Conservation (phyloP, 352 stramenopile species). For the Phytophthora tubulina region DNA sequence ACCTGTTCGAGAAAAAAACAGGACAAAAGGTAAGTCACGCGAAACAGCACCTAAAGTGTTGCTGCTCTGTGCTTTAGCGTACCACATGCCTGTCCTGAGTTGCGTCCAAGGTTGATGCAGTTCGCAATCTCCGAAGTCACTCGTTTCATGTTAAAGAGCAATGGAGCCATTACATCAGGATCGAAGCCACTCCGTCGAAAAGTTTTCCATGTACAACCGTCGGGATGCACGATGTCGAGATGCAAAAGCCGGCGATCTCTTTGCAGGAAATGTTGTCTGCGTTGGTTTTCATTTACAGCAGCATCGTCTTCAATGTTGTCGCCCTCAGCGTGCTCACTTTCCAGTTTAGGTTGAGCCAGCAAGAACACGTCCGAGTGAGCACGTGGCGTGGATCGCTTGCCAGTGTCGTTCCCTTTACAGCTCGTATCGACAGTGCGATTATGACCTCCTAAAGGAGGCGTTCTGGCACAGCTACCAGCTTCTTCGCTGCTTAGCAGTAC, state of each 20-base stretch:
- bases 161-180: constrained; percentile 49
- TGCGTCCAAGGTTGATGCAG: constrained; percentile 51
- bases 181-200: constrained; percentile 50
- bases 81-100: constrained; percentile 46
- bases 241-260: background rate
- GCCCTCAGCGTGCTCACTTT: background rate
- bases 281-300: background rate
- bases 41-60: background rate
- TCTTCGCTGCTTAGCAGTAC: constrained; percentile 3
- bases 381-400: constrained; percentile 15
- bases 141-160: constrained; percentile 67
- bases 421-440: background rate
- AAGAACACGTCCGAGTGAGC: constrained; percentile 33
- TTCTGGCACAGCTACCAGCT: constrained; percentile 1
- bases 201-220: constrained; percentile 21
- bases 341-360: constrained; percentile 7
- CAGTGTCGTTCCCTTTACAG: background rate
- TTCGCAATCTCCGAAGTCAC: constrained; percentile 64
- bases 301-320: background rate
- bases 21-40: background rate
- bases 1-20: constrained; percentile 22
- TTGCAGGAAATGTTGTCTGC: background rate
- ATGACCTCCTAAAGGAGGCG: background rate
- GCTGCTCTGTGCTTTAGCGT: constrained; percentile 3
- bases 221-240: constrained; percentile 27